Evolutionary conservation across 345 rosid species (phyloP), one percentile per base, ranked within the genome.

Genomic region (Eucalyptus brandiana): DNA sequence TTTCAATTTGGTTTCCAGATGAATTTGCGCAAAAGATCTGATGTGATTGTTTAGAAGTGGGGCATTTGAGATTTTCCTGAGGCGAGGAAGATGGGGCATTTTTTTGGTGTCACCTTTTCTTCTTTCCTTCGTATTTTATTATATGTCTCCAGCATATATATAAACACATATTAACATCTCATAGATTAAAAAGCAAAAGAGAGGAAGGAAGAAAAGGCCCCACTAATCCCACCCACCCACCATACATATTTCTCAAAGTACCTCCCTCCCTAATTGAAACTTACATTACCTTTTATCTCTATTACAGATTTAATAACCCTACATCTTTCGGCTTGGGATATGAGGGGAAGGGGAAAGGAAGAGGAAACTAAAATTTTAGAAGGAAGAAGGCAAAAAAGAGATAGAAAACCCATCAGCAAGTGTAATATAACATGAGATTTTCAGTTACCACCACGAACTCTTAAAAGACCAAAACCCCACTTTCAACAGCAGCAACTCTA

Each of bases 91-190:
- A 30, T 19, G 62, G 80, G 44, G 44, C 80, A 34, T 19, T 18
- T 18, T 34, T 56, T 7, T 69, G 44, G 58, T 21, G 24, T 67
- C 80, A 32, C 80, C 42, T 67, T 32, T 6, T 67, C 80, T 17
- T 34, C n/a, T 67, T 32, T 67, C 80, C 80, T 67, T 67, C 42
- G 6, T 72, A 72, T 3, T 44, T 87, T 58, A 23, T 58, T 87
- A 19, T 87, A 18, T 87, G 60, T 54, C 65, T 58, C 47, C 91
- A 92, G 91, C 62, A 56, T 56, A 56, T 56, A 90, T 91, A 93
- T 92, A 88, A 88, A 92, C 93, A 95, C 91, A 92, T 93, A 92
- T 93, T 90, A 92, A 96, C 94, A 94, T 91, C 91, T 90, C 91
- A 19, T 45, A 87, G 88, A 91, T 86, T 28, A 30, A 88, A 89